Percentiles rank a stretch among this genome's conserved stretches.
These are phyloP conservation scores for Ascoidea rubescens DNA, from an alignment of 805 yeast species.

Conservation along the genomic window DNA sequence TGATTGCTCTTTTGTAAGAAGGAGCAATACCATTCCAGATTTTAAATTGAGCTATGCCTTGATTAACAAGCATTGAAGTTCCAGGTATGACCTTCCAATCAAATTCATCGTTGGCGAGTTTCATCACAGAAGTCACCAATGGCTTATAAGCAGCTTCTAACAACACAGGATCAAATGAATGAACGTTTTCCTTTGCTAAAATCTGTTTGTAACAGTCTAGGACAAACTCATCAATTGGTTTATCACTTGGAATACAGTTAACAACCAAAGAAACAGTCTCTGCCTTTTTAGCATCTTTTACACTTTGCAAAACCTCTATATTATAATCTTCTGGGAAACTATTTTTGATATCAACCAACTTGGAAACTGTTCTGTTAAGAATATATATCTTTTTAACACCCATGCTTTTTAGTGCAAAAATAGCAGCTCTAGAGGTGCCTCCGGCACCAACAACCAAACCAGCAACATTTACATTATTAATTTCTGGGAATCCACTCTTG, in stretches of 20 bases:
- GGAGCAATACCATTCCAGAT: constrained; percentile 33
- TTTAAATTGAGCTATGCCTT: constrained; percentile 80
- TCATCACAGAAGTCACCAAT: constrained; percentile 73
- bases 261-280: constrained; percentile 46
- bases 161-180: constrained; percentile 39
- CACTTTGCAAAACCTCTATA: constrained; percentile 39
- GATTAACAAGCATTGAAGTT: constrained; percentile 81
- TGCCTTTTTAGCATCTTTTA: constrained; percentile 21
- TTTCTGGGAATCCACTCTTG: constrained; percentile 43
- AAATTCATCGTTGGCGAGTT: constrained; percentile 43
- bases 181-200: constrained; percentile 30
- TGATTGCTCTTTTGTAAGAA: too few relatives aligned
- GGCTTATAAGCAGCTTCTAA: constrained; percentile 96
- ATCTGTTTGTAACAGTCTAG: constrained; percentile 25
- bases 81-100: constrained; percentile 86
- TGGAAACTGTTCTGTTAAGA: constrained; percentile 65
- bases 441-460: constrained; percentile 94
- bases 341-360: constrained; percentile 41
- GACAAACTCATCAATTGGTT: constrained; percentile 34
- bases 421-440: constrained; percentile 93
- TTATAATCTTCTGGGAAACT: constrained; percentile 49
- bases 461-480: constrained; percentile 21
- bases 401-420: constrained; percentile 65
- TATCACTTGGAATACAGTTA: constrained; percentile 76
- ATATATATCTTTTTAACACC: constrained; percentile 71